These are phyloP conservation scores for Aleurites moluccanus DNA, from an alignment of 441 rosid genomes.

Conservation along the genomic window DNA sequence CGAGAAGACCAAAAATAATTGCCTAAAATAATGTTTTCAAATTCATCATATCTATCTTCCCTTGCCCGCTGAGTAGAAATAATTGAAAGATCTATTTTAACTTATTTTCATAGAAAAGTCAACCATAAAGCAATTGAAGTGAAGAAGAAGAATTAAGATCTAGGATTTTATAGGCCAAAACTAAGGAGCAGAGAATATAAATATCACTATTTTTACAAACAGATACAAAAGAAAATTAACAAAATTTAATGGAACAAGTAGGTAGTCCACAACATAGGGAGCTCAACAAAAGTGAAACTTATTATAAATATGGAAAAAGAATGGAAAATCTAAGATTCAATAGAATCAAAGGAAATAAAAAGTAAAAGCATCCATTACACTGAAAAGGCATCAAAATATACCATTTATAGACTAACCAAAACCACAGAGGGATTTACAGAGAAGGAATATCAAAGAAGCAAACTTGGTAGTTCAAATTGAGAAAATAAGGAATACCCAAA, in stretches of 20 bases:
- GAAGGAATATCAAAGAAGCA: constrained; percentile 13
- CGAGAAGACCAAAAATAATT: not conserved
- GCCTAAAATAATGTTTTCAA: not conserved
- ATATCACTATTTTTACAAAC: constrained; percentile 7
- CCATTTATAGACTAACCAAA: constrained; percentile 5
- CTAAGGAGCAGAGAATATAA: constrained; percentile 21
- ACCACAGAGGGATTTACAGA: not conserved
- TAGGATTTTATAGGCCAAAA: constrained; percentile 20
- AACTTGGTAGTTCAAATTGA: constrained; percentile 23
- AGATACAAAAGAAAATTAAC: constrained; percentile 6
- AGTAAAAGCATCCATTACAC: not conserved
- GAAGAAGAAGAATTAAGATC: constrained; percentile 17
- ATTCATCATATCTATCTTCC: not conserved
- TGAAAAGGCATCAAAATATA: not conserved
- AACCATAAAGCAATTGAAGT: not conserved
- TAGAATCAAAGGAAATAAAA: not conserved
- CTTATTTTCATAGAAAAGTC: constrained; percentile 1
- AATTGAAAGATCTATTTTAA: not conserved
- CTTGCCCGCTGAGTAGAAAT: not conserved
- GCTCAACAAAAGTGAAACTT: constrained; percentile 2
- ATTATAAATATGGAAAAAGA: not conserved
- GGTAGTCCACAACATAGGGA: constrained; percentile 18
- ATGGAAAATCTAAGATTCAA: constrained; percentile 23
- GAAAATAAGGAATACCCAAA: constrained; percentile 34
- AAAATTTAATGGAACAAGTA: constrained; percentile 33